phyloP scores from a whole-genome alignment of 2,329 filamentous ascomycete genomes.

The Diaporthe capsici region DNA sequence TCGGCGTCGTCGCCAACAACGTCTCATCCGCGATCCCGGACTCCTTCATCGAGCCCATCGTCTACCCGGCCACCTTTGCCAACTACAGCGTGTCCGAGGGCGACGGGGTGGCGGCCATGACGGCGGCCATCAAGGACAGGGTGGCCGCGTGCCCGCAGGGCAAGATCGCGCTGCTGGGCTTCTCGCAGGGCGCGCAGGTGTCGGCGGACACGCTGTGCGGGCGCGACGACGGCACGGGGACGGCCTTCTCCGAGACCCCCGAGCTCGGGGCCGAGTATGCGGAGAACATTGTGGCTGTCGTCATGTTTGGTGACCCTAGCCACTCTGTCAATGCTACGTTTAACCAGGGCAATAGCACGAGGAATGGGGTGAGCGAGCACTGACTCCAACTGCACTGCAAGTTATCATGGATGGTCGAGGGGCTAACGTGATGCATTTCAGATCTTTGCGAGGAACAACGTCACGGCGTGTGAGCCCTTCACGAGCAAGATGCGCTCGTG shows the following conservation, averaged over 20 bases:
- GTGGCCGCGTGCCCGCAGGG: slow-evolving; percentile 42
- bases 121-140: slow-evolving; percentile 41
- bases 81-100: slow-evolving; percentile 44
- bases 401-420: fast-evolving
- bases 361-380: slow-evolving; percentile 42
- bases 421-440: slow-evolving; percentile 1
- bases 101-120: slow-evolving; percentile 42
- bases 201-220: slow-evolving; percentile 47
- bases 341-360: slow-evolving; percentile 45
- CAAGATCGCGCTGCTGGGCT: slow-evolving; percentile 47
- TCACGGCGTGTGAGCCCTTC: slow-evolving; percentile 45
- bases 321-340: slow-evolving; percentile 42
- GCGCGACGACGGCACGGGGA: slow-evolving; percentile 32
- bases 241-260: not conserved
- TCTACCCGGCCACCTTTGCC: slow-evolving; percentile 47
- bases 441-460: slow-evolving; percentile 46
- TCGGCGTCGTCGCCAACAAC: slow-evolving; percentile 46
- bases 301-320: slow-evolving; percentile 47
- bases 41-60: slow-evolving; percentile 43
- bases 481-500: slow-evolving; percentile 45
- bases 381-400: not conserved
- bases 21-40: slow-evolving; percentile 43
- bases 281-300: slow-evolving; percentile 42
- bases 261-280: slow-evolving; percentile 4
- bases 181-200: slow-evolving; percentile 47